Evolutionary conservation across 495 filamentous ascomycete genomes (phyloP).

Genomic region (Delitschia confertaspora): DNA sequence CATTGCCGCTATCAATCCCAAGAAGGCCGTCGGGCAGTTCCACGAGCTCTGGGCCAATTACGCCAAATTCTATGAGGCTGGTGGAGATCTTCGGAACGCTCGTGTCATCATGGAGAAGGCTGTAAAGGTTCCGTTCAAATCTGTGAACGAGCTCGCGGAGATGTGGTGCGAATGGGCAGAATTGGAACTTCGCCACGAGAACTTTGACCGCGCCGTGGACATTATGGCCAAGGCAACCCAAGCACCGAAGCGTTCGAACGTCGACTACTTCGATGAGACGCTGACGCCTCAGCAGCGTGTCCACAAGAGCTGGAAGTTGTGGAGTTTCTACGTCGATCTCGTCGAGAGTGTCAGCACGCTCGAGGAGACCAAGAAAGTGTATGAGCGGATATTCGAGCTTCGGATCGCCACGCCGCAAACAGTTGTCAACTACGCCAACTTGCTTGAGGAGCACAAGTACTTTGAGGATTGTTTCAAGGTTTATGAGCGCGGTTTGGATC

Average conservation of each 20-base stretch:
- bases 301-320: constrained; percentile 99
- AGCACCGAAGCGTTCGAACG: constrained; percentile 85
- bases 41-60: constrained; percentile 96
- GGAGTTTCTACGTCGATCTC: constrained; percentile 98
- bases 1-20: constrained; percentile 84
- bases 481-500: constrained; percentile 90
- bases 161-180: constrained; percentile 99
- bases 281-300: constrained; percentile 91
- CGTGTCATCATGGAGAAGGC: constrained; percentile 95
- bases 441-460: constrained; percentile 91
- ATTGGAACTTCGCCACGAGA: constrained; percentile 90
- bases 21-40: constrained; percentile 89
- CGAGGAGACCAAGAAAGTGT: constrained; percentile 88
- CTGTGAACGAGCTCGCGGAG: constrained; percentile 87
- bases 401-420: constrained; percentile 97
- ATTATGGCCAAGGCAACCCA: constrained; percentile 97
- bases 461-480: constrained; percentile 97
- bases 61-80: constrained; percentile 92
- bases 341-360: constrained; percentile 88
- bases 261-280: constrained; percentile 96
- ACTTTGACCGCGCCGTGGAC: constrained; percentile 86
- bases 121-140: constrained; percentile 93
- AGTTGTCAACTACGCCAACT: constrained; percentile 95
- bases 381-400: constrained; percentile 96
- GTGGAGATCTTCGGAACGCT: constrained; percentile 75